Conservation (phyloP, 208 protist genomes). For the Trichomonas gallinae region DNA sequence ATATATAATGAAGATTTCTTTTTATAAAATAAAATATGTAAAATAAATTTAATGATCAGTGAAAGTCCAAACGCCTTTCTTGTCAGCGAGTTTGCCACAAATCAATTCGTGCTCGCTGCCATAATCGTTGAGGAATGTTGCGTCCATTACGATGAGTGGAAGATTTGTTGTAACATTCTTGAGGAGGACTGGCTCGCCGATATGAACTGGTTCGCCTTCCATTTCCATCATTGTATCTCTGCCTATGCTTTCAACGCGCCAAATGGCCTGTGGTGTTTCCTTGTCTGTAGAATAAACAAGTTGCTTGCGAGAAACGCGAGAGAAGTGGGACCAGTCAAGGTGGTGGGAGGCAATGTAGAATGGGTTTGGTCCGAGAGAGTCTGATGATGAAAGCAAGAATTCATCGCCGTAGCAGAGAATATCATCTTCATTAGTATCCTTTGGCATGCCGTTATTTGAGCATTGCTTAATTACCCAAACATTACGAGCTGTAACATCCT, state of each 20-base stretch:
- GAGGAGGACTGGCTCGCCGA: neutral
- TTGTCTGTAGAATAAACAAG: neutral
- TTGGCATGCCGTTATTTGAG: neutral
- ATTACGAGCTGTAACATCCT: neutral
- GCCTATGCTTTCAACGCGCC: neutral
- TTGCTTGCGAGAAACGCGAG: neutral
- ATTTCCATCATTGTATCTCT: neutral
- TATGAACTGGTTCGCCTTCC: neutral
- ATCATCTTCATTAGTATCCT: neutral
- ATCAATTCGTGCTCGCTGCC: constrained; percentile 4
- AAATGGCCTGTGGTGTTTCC: neutral
- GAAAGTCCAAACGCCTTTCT: neutral
- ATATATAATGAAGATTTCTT: no score
- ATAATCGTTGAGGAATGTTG: neutral
- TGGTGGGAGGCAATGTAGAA: neutral
- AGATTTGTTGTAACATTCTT: neutral
- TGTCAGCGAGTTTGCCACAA: neutral
- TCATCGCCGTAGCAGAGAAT: neutral
- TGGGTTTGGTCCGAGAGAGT: neutral
- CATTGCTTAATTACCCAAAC: neutral
- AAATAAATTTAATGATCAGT: neutral
- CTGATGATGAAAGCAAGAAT: neutral
- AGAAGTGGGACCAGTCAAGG: neutral
- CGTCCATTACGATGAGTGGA: neutral
- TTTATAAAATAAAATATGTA: neutral